Conservation (phyloP, 1,284 basidiomycete genomes). For the Ganoderma sp. region DNA sequence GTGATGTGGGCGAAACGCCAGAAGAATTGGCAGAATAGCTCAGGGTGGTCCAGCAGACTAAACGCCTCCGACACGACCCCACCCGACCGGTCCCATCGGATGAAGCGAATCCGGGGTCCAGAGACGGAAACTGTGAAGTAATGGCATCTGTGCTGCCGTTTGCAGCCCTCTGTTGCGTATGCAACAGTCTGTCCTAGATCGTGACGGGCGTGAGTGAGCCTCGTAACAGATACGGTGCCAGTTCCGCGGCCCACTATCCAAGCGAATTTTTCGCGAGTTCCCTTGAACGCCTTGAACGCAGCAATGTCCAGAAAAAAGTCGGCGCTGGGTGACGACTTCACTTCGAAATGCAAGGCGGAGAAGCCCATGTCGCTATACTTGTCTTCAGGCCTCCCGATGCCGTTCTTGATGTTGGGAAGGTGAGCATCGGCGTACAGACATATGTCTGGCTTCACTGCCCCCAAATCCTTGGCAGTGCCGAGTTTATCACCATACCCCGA, state of each 20-base stretch:
- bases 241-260: not conserved
- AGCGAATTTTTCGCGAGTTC: not conserved
- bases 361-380: slow-evolving; percentile 11
- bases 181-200: slow-evolving; percentile 11
- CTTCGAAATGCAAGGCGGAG: slow-evolving; percentile 16
- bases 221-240: not conserved
- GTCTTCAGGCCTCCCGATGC: not conserved
- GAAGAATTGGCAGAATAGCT: slow-evolving; percentile 15
- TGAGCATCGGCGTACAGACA: slow-evolving; percentile 9
- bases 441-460: slow-evolving; percentile 17
- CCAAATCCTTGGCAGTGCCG: not conserved
- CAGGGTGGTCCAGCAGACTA: not conserved
- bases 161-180: slow-evolving; percentile 14
- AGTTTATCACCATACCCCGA: slow-evolving; percentile 4
- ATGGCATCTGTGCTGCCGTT: slow-evolving; percentile 15
- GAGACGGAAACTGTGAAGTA: slow-evolving; percentile 11
- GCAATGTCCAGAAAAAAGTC: slow-evolving; percentile 12
- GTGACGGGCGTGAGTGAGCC: not conserved
- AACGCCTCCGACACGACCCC: slow-evolving; percentile 15
- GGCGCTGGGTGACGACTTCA: not conserved
- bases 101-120: slow-evolving; percentile 1
- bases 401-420: not conserved
- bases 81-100: slow-evolving; percentile 24
- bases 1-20: slow-evolving; percentile 21
- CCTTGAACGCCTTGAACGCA: not conserved